A percentile compares a stretch with the other conserved stretches of the same genome.
Conservation (phyloP, 192 early-diverging fungal species). For the Coemansia sp. region DNA sequence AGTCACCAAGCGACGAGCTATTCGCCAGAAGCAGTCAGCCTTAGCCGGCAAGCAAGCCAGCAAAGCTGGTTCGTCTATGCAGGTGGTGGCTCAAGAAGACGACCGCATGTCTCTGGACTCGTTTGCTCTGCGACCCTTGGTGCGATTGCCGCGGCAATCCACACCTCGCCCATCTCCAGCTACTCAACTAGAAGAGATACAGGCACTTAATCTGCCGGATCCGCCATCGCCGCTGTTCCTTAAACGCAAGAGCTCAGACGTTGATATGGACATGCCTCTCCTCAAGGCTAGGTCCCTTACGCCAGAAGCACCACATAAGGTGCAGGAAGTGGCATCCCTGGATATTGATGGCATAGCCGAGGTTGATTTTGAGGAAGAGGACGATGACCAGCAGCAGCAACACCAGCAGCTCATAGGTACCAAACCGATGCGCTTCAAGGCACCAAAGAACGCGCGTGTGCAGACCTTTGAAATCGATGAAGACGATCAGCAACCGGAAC, state of each 20-base stretch:
- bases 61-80: no score
- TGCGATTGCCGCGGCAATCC: no score
- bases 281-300: background rate
- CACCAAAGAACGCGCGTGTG: conserved; percentile 36
- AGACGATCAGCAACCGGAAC: conserved; percentile 7
- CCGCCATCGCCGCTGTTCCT: background rate
- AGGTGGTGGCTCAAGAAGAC: no score
- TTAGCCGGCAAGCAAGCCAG: background rate
- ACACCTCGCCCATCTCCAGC: no score
- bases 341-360: background rate
- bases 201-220: no score
- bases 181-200: no score
- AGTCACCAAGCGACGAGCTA: conserved; percentile 23
- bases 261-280: background rate
- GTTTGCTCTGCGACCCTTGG: no score
- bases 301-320: no score
- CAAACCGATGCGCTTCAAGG: conserved; percentile 39
- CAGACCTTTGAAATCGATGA: conserved; percentile 44
- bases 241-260: background rate
- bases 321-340: background rate
- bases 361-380: background rate
- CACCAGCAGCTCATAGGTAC: conserved; percentile 27
- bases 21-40: background rate
- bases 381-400: conserved; percentile 5
- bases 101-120: no score